Evolutionary conservation across 495 filamentous ascomycete species (phyloP), one percentile per base, ranked within the genome.

Genomic region (Aspergillus egyptiacus): DNA sequence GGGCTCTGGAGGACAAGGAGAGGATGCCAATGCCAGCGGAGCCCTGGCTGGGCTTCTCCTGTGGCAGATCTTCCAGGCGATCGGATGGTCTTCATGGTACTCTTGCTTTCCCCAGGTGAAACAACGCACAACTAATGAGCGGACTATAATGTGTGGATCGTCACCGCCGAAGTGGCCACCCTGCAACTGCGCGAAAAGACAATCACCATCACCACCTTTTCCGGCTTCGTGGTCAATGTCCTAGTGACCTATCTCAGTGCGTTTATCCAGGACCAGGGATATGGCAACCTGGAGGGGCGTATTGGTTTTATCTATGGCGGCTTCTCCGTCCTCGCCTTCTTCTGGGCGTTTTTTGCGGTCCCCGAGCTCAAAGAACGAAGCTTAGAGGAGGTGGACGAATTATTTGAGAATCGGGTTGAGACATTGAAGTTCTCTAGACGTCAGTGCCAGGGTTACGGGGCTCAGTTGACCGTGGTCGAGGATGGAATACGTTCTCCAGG

Each of bases 161-260:
- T 40, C 15, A 40, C 37, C 1, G 23, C 22, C 37, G 37, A 40
- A 27, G 37, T 40, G 1, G 7, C 37, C 7, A 40, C 20, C 2
- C 37, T 40, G n/a, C 37, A 40, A 9, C 37, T 40, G 4, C 37
- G 37, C 37, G 37, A 40, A 15, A 24, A 27, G 9, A 40, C 37
- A 15, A 27, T 40, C 4, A 40, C 22, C 6, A 40, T 40, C 37
- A 10, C 37, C 9, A n/a, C 37, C 3, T 40, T 15, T 13, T 27
- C 10, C 23, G 23, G 37, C 13, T 40, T 40, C 37, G 2, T 14
- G 10, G 22, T 27, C 10, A 11, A 4, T 1, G 10, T 40, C 8
- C 22, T 40, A 1, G n/a, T 25, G 5, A 40, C 11, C 20, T 40
- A 27, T 14, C 25, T 40, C 23, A 40, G 23, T 22, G 22, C 37